phyloP scores from a whole-genome alignment of 495 filamentous ascomycete genomes.

The Xylaria cubensis region DNA sequence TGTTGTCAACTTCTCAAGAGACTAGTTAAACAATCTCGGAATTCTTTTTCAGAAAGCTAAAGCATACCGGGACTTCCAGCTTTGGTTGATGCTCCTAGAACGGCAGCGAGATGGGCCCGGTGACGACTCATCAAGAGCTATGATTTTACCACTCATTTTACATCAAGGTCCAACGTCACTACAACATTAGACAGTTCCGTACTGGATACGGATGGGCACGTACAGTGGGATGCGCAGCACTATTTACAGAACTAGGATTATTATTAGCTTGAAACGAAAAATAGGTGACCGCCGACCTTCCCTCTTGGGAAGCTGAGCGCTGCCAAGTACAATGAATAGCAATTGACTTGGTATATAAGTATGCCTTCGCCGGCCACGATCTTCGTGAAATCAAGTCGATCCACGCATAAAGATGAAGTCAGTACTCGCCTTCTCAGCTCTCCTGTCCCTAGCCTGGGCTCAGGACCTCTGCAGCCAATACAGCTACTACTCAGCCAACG shows the following conservation, averaged over 20 bases:
- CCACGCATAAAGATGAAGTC: conserved; percentile 25
- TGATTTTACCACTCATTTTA: neutral
- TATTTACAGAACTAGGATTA: neutral
- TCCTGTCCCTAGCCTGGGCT: conserved; percentile 18
- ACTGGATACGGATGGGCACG: neutral
- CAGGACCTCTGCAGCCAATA: conserved; percentile 50
- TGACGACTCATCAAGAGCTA: neutral
- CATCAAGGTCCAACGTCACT: neutral
- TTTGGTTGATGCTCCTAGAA: neutral
- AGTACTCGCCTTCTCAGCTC: conserved; percentile 11
- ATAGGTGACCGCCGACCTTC: neutral
- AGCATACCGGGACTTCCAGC: neutral
- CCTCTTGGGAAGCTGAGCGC: conserved; percentile 11
- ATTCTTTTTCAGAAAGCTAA: neutral
- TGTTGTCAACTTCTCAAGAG: neutral
- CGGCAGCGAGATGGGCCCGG: neutral
- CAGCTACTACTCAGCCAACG: conserved; percentile 40
- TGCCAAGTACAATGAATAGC: neutral
- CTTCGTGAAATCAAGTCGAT: neutral
- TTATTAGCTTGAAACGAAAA: conserved; percentile 24
- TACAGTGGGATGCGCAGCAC: neutral
- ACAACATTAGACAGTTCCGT: neutral
- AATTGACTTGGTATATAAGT: conserved; percentile 2
- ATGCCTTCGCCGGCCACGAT: neutral
- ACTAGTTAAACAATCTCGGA: neutral